These are phyloP conservation scores for Acanthamoeba triangularis DNA, from an alignment of 208 protist genomes.

Conservation along the genomic window DNA sequence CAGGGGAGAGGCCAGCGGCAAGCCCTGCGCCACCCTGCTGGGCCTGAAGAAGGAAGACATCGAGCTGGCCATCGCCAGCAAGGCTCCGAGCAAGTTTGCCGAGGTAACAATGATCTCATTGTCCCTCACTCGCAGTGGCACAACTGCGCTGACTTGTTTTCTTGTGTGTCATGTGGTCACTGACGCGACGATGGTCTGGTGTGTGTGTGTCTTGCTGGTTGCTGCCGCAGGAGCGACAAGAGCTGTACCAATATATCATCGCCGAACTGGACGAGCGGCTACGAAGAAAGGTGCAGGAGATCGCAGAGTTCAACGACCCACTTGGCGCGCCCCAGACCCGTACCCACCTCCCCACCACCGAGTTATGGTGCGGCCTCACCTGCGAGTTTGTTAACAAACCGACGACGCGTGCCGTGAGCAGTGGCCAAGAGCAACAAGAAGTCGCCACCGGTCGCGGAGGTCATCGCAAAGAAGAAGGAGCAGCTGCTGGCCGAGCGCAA, in stretches of 20 bases:
- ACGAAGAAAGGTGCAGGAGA: background rate
- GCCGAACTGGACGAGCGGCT: background rate
- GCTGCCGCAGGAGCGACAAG: background rate
- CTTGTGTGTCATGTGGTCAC: no score
- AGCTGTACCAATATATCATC: background rate
- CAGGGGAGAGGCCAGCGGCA: background rate
- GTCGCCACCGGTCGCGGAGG: background rate
- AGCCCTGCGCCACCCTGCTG: background rate
- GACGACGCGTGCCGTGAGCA: background rate
- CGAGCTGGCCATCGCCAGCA: background rate
- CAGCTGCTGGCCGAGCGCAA: background rate
- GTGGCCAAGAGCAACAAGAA: background rate
- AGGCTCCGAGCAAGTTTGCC: background rate
- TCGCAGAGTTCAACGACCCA: background rate
- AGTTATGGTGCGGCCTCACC: background rate
- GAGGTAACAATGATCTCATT: background rate
- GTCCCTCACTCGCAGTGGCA: background rate
- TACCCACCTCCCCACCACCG: background rate
- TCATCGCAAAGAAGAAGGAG: background rate
- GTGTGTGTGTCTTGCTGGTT: background rate
- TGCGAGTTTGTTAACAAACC: background rate
- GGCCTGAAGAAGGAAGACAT: slow-evolving; percentile 1
- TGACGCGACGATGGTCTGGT: background rate
- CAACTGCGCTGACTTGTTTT: background rate
- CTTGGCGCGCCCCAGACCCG: background rate